Conservation (phyloP, 176 grass and related monocot species). For the Rhynchospora pubera region DNA sequence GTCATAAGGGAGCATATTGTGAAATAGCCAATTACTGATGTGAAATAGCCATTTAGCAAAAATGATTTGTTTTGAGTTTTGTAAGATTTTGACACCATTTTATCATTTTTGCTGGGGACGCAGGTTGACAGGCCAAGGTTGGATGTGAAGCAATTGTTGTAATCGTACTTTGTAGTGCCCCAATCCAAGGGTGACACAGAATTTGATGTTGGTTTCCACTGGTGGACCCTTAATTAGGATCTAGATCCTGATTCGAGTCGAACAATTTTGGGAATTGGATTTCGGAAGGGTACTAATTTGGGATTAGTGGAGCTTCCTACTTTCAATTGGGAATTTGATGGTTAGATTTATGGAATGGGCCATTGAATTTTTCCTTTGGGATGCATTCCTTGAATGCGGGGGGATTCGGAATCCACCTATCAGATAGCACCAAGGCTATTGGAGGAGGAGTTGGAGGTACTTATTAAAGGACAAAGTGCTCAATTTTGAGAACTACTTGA, state of each 20-base stretch:
- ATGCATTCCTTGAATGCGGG: conserved; percentile 95
- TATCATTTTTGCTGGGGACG: too few species aligned
- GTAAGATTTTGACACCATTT: too few species aligned
- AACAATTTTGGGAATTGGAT: not conserved
- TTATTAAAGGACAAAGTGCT: not conserved
- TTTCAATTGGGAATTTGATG: conserved; percentile 36
- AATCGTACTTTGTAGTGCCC: too few species aligned
- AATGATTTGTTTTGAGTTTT: too few species aligned
- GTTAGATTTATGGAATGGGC: conserved; percentile 82
- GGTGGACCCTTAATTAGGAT: not conserved
- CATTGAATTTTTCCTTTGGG: conserved; percentile 72
- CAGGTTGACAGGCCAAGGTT: too few species aligned
- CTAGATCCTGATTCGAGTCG: not conserved
- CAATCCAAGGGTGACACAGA: too few species aligned
- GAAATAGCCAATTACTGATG: too few species aligned
- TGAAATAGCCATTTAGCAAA: too few species aligned
- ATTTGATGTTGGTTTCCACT: too few species aligned
- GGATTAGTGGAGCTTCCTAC: not conserved
- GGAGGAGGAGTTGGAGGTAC: conserved; percentile 35
- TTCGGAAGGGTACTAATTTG: not conserved
- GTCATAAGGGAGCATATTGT: too few species aligned
- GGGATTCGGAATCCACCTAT: conserved; percentile 79
- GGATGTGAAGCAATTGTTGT: too few species aligned
- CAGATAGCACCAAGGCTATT: conserved; percentile 52
- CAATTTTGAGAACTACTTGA: not conserved